These are phyloP conservation scores for Periglandula ipomoeae DNA, from an alignment of 2,329 filamentous ascomycete species.

Conservation along the genomic window DNA sequence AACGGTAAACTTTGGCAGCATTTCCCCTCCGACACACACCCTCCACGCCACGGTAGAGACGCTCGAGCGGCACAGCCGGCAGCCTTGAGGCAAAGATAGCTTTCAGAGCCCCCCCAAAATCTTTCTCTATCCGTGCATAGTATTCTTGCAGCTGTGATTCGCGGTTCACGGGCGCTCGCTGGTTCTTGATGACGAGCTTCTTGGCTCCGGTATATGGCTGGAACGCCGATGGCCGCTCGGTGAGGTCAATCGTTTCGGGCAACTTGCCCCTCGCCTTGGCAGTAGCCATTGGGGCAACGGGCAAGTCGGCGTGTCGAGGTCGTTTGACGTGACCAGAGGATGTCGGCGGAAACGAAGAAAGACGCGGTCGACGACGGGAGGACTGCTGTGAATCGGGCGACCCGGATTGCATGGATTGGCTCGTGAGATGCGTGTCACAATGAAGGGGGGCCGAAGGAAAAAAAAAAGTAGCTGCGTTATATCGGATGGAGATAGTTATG, in stretches of 20 bases:
- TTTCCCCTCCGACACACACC: conserved; percentile 76
- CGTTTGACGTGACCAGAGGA: conserved; percentile 21
- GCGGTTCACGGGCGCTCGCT: conserved; percentile 52
- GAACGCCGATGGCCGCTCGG: conserved; percentile 37
- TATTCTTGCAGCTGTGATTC: conserved; percentile 62
- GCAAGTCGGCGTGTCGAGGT: conserved; percentile 18
- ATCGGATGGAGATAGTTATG: too few relatives aligned
- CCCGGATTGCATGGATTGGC: conserved; percentile 24
- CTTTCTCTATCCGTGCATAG: conserved; percentile 64
- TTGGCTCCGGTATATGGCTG: conserved; percentile 69
- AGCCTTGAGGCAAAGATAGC: conserved; percentile 60
- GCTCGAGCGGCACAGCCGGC: conserved; percentile 69
- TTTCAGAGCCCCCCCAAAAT: conserved; percentile 64
- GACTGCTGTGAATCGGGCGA: conserved; percentile 20
- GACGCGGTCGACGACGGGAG: conserved; percentile 30
- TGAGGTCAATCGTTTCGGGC: conserved; percentile 27
- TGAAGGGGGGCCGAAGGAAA: too few relatives aligned
- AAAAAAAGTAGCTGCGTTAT: too few relatives aligned
- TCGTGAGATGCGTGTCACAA: background rate
- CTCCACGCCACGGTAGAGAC: conserved; percentile 83
- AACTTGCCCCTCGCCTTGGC: conserved; percentile 31
- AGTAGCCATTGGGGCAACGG: conserved; percentile 20
- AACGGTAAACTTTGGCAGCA: conserved; percentile 57
- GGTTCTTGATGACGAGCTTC: conserved; percentile 89
- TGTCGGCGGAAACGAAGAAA: conserved; percentile 22